phyloP scores from a whole-genome alignment of 179 eudicot genomes.

The Sideroxylon spinosum region DNA sequence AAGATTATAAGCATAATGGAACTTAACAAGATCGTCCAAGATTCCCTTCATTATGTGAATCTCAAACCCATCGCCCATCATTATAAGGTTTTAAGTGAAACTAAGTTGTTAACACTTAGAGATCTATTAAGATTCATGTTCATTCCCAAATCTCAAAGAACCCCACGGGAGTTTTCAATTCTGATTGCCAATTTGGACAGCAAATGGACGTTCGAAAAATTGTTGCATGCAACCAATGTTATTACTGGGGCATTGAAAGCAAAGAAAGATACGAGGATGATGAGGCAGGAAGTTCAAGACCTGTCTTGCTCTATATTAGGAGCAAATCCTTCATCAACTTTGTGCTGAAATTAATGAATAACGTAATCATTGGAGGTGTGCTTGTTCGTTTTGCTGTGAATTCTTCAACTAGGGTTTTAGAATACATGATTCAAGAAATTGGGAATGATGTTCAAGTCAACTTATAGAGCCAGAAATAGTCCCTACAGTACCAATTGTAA shows the following conservation, averaged over 20 bases:
- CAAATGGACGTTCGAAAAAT: no score
- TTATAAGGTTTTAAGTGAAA: slow-evolving; percentile 55
- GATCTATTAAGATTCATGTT: slow-evolving; percentile 74
- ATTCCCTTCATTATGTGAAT: no score
- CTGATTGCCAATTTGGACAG: slow-evolving; percentile 60
- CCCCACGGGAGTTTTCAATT: slow-evolving; percentile 44
- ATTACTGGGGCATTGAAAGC: slow-evolving; percentile 66
- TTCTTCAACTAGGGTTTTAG: slow-evolving; percentile 43
- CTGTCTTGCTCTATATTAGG: slow-evolving; percentile 71
- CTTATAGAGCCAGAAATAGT: slow-evolving; percentile 13
- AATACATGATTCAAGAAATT: slow-evolving; percentile 51
- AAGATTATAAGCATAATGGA: slow-evolving; percentile 53
- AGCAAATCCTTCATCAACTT: slow-evolving; percentile 89
- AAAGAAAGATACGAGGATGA: slow-evolving; percentile 51
- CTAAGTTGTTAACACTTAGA: slow-evolving; percentile 45
- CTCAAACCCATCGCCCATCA: slow-evolving; percentile 37
- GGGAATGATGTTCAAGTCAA: slow-evolving; percentile 19
- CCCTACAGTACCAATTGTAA: not conserved
- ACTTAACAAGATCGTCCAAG: slow-evolving; percentile 41
- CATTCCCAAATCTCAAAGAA: slow-evolving; percentile 37
- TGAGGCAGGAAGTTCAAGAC: slow-evolving; percentile 81
- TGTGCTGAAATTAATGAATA: slow-evolving; percentile 71
- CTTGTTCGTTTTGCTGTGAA: slow-evolving; percentile 53
- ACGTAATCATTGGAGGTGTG: slow-evolving; percentile 58
- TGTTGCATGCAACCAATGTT: slow-evolving; percentile 60